Evolutionary conservation across 352 stramenopile genomes (phyloP).

Genomic region (Achlya hypogyna): DNA sequence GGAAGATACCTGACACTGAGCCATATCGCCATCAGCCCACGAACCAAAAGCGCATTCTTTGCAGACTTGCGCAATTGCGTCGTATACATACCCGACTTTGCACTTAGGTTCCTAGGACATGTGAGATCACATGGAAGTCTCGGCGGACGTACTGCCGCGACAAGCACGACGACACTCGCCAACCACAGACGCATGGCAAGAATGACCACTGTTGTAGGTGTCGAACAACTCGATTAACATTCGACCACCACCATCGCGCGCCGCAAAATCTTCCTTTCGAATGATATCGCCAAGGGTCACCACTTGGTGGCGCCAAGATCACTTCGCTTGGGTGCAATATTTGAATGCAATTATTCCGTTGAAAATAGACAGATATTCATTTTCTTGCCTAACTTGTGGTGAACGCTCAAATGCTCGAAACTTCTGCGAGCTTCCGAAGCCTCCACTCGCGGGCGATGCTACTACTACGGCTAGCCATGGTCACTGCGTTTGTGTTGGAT

Average conservation of each 20-base stretch:
- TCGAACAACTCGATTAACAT: no score
- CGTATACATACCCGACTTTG: neutral
- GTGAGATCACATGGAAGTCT: no score
- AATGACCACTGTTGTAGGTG: no score
- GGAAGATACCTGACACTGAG: neutral
- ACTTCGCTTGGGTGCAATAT: neutral
- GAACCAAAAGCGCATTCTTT: neutral
- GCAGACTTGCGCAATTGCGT: neutral
- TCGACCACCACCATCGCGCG: no score
- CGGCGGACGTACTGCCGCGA: neutral
- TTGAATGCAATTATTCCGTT: neutral
- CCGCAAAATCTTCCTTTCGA: neutral
- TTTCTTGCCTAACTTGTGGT: no score
- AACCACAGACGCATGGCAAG: no score
- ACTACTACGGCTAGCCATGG: neutral
- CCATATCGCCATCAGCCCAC: neutral
- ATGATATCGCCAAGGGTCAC: neutral
- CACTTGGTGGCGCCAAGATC: neutral
- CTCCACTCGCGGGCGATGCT: neutral
- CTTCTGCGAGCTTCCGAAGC: neutral
- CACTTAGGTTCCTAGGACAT: neutral
- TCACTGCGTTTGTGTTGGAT: neutral
- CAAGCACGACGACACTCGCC: neutral
- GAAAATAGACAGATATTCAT: neutral
- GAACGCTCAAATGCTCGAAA: no score